These are phyloP conservation scores for Phoenix roebelenii DNA, from an alignment of 176 grass and related monocot genomes.

Conservation along the genomic window DNA sequence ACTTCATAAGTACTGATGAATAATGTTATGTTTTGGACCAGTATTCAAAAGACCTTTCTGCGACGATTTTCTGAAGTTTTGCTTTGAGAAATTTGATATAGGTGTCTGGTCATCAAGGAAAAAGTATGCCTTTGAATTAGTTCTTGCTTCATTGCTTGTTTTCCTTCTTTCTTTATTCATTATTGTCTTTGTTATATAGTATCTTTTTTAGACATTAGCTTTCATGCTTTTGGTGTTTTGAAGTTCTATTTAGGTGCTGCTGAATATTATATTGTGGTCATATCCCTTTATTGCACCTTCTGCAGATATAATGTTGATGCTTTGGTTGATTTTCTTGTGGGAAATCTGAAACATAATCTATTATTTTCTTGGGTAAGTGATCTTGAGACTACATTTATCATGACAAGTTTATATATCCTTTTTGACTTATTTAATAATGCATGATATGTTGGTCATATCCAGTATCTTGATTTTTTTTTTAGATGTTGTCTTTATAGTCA, in stretches of 20 bases:
- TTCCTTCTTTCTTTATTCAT: not conserved
- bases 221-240: too few species aligned
- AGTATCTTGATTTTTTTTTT: too few species aligned
- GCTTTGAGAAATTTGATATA: constrained; percentile 50
- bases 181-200: too few species aligned
- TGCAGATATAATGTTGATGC: constrained; percentile 54
- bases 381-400: not conserved
- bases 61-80: constrained; percentile 68
- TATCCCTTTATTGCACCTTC: not conserved
- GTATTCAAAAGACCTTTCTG: constrained; percentile 73
- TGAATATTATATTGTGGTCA: too few species aligned
- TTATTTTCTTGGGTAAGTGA: constrained; percentile 81
- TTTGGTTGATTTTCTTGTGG: constrained; percentile 45
- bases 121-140: constrained; percentile 26
- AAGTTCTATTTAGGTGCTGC: too few species aligned
- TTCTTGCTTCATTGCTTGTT: constrained; percentile 18
- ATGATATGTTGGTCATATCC: too few species aligned
- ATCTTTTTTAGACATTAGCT: too few species aligned
- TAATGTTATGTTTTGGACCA: constrained; percentile 8
- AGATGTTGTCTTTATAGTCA: too few species aligned
- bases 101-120: constrained; percentile 81
- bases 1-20: too few species aligned
- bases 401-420: too few species aligned
- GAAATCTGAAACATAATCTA: constrained; percentile 43
- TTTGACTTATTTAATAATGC: too few species aligned